phyloP scores from a whole-genome alignment of 306 rosid genomes.

The Ormosia semicastrata region DNA sequence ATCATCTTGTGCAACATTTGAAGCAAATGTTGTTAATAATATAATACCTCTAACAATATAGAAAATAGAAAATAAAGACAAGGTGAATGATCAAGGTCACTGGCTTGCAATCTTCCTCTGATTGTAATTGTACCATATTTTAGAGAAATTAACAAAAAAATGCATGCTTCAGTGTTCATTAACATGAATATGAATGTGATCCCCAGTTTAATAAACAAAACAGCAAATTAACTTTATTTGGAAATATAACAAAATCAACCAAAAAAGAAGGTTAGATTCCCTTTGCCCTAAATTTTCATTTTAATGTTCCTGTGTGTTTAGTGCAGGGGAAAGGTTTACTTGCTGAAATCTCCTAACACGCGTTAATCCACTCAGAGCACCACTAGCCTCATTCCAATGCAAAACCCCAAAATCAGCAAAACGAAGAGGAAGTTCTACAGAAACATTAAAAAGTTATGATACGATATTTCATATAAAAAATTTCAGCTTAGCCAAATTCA shows the following conservation, averaged over 20 bases:
- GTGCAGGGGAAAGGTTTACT: slow-evolving; percentile 41
- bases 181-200: slow-evolving; percentile 9
- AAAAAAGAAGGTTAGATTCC: not conserved
- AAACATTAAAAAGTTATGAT: slow-evolving; percentile 4
- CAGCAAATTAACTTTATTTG: not conserved
- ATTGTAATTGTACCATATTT: not conserved
- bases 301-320: too few relatives aligned
- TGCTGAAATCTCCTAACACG: slow-evolving; percentile 98
- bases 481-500: not conserved
- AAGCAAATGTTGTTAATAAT: slow-evolving; percentile 34
- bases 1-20: slow-evolving; percentile 70
- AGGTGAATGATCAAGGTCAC: not conserved
- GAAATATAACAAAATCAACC: not conserved
- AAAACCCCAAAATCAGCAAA: slow-evolving; percentile 96
- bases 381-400: slow-evolving; percentile 99
- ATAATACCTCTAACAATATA: slow-evolving; percentile 3
- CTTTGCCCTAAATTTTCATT: not conserved
- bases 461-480: not conserved
- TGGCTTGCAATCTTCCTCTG: too few relatives aligned
- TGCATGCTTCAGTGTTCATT: not conserved
- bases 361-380: slow-evolving; percentile 94
- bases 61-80: slow-evolving; percentile 13
- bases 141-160: not conserved
- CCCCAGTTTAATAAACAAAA: not conserved
- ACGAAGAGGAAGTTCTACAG: slow-evolving; percentile 92